Evolutionary conservation across 768 basidiomycete species (phyloP), one percentile per base, ranked within the genome.

Genomic region (Xerocomellus intermedius): DNA sequence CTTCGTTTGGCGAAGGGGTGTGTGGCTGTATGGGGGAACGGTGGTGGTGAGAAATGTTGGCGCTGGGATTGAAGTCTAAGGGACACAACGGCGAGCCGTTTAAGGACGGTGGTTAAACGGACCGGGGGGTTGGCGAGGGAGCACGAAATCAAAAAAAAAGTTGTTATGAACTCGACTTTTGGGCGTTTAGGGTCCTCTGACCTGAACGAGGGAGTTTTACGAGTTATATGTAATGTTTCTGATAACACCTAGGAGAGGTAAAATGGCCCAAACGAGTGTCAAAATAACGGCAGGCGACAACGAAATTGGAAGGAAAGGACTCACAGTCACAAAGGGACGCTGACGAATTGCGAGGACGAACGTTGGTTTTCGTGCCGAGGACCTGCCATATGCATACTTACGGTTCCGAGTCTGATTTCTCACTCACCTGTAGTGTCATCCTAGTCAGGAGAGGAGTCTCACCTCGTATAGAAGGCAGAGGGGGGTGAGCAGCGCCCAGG

Each of bases 281-380:
- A 30, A 24, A 39, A 56, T 63, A 35, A 68, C 60, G 60, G 60
- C 59, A 67, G 48, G 13, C 13, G 38, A 28, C 35, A 55, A 58
- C 59, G 22, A 45, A 61, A 61, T 48, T 42, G 55, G 50, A 49
- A 53, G 28, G 54, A 9, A 32, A 28, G 30, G 16, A 42, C 64
- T 62, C 51, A 54, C 57, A 45, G 50, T 51, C 21, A 44, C 42
- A 24, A 42, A 46, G 44, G 48, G 52, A 17, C 35, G 32, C 55
- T 60, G 50, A 39, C 66, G 53, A 66, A 65, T 68, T 59, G 51
- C 44, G 43, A 42, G 45, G 50, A 55, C 65, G 58, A 67, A 68
- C 66, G 67, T 69, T 69, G 65, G 56, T 43, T 7, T 49, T 21
- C 19, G 52, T 55, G 50, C 58, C 42, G 46, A 45, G 50, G 44